Evolutionary conservation across 1,139 yeast genomes (phyloP).

Genomic region (Suhomyces anneliseae): DNA sequence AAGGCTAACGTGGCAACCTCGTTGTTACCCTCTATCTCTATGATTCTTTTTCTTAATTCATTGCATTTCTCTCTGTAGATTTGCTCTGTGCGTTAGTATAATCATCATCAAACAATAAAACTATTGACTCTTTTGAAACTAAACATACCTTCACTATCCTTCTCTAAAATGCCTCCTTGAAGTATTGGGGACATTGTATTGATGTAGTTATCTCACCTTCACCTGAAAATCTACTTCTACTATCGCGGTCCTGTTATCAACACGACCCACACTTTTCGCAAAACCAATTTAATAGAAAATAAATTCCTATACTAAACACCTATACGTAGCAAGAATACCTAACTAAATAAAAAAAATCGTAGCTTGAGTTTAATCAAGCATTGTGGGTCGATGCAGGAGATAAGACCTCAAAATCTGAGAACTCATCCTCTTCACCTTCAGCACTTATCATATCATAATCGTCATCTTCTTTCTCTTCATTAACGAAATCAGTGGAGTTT

Average conservation of each 20-base stretch:
- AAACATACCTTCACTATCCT: conserved; percentile 1
- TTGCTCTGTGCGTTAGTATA: conserved; percentile 29
- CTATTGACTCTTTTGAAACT: background rate
- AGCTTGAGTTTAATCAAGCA: too few relatives aligned
- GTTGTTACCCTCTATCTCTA: conserved; percentile 76
- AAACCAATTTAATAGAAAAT: background rate
- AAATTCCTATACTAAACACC: background rate
- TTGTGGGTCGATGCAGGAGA: conserved; percentile 23
- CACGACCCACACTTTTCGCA: background rate
- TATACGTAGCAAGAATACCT: background rate
- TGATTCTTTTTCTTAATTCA: conserved; percentile 70
- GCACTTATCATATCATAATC: conserved; percentile 39
- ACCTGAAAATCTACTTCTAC: background rate
- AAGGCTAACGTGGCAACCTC: conserved; percentile 77
- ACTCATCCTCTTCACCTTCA: conserved; percentile 27
- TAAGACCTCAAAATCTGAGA: conserved; percentile 43
- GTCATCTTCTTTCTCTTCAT: conserved; percentile 17
- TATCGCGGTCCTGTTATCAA: background rate
- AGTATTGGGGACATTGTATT: conserved; percentile 1
- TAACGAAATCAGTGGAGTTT: background rate
- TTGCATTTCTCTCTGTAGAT: conserved; percentile 61
- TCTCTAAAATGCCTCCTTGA: background rate
- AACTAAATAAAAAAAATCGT: too few relatives aligned
- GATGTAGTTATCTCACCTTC: background rate
- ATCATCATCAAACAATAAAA: background rate